Evolutionary conservation across 2,329 filamentous ascomycete genomes (phyloP), one percentile per base, ranked within the genome.

Genomic region (Furcasterigmium furcatum): DNA sequence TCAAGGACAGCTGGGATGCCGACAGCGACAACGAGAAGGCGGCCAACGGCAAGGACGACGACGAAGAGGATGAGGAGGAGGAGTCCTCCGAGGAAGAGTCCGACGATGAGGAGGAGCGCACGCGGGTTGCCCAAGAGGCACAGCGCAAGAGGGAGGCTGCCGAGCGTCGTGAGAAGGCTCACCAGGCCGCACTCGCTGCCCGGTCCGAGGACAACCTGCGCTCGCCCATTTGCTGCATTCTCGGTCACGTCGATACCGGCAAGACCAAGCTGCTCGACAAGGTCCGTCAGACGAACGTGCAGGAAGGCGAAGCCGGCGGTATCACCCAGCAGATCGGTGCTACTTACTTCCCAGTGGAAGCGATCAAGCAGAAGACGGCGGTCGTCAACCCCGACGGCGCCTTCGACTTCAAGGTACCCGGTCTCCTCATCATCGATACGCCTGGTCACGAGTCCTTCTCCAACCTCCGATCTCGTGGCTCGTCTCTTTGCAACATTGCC

Each of bases 401-500:
- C 46, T 96, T 99, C 66, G 88, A 96, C 51, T 95, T 96, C 81
- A 99, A 96, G 74, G 89, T 99, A 19, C 95, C 94, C 38, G 94
- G 94, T 79, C 82, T 99, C 45, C 74, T 99, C 55, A 84, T 99
- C 61, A 99, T 99, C 61, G 94, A 99, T 71, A 99, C 94, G 1
- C 95, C 94, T 60, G 94, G 94, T 74, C 94, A 99, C 91, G 94
- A 99, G 82, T 99, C 94, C 61, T 99, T 99, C 82, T 96, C 92
- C 52, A 99, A 99, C 72, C 73, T 99, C 54, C 88, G 95, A 61
- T 96, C 92, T 55, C 85, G 95, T 72, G 94, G 94, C 72, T 97
- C 94, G 34, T 97, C 91, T 13, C 88, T 99, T 48, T 99, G 95
- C 71, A 99, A 99, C 76, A 99, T 99, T 71, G 94, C 94, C 58